Evolutionary conservation across 176 grass and related monocot species (phyloP).

Genomic region (Panicum miliaceum): DNA sequence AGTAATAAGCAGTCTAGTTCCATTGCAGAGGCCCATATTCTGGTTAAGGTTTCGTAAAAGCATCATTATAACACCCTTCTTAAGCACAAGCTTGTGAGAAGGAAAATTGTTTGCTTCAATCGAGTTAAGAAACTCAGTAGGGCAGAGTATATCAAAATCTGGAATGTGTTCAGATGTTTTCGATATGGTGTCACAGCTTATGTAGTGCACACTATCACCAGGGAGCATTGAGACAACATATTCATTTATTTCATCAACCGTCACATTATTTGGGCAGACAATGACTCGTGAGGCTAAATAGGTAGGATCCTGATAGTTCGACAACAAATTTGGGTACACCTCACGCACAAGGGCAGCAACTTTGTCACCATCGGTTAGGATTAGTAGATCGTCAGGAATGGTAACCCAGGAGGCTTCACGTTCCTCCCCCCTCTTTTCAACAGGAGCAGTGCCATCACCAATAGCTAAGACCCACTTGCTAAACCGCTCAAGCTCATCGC

Average conservation of each 20-base stretch:
- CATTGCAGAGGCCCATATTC: not conserved
- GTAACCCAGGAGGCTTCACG: not conserved
- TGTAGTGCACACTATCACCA: not conserved
- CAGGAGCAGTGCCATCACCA: not conserved
- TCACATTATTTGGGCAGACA: not conserved
- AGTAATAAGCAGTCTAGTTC: not conserved
- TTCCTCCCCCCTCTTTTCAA: fast-evolving
- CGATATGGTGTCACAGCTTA: not conserved
- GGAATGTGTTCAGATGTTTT: not conserved
- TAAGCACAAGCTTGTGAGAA: not conserved
- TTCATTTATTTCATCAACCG: not conserved
- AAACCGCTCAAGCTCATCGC: not conserved
- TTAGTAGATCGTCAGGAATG: not conserved
- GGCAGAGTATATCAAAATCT: not conserved
- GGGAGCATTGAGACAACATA: not conserved
- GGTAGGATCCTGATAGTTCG: not conserved
- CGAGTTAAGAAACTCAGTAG: not conserved
- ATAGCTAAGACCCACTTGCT: not conserved
- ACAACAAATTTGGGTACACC: not conserved
- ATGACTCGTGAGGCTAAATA: not conserved
- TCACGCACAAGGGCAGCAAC: not conserved
- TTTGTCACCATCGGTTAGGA: not conserved
- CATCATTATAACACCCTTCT: not conserved
- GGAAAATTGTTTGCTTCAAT: not conserved
- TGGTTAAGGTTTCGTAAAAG: not conserved